Conservation (phyloP, 805 yeast species). For the Dipodascopsis uninucleata region DNA sequence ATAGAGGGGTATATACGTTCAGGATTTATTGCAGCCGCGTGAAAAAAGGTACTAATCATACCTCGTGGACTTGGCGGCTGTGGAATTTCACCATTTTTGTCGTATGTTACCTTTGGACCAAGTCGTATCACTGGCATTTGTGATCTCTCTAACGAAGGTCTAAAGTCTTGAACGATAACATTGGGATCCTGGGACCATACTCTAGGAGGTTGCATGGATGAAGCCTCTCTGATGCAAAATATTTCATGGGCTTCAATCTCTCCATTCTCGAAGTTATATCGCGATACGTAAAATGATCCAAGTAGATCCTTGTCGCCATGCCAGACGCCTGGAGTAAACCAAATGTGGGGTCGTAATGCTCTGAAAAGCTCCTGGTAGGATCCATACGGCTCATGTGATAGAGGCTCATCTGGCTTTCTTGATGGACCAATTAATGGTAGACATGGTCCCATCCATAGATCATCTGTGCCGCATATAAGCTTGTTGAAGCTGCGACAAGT, state of each 20-base stretch:
- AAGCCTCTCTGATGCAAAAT: slow-evolving; percentile 9
- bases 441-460: slow-evolving; percentile 27
- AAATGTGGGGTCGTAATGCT: slow-evolving; percentile 24
- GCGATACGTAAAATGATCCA: slow-evolving; percentile 30
- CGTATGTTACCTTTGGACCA: slow-evolving; percentile 16
- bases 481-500: slow-evolving; percentile 23
- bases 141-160: slow-evolving; percentile 14
- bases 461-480: slow-evolving; percentile 15
- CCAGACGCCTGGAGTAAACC: slow-evolving; percentile 34
- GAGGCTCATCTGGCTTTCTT: slow-evolving; percentile 2
- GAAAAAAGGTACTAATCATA: slow-evolving; percentile 16
- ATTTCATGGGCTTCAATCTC: slow-evolving; percentile 26
- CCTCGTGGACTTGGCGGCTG: slow-evolving; percentile 16
- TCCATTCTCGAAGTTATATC: slow-evolving; percentile 26
- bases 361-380: slow-evolving; percentile 19
- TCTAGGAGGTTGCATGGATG: slow-evolving; percentile 1
- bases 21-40: slow-evolving; percentile 24
- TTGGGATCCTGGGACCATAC: slow-evolving; percentile 18
- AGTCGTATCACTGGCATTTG: slow-evolving; percentile 15
- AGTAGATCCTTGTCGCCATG: slow-evolving; percentile 30
- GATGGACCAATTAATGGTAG: slow-evolving; percentile 13
- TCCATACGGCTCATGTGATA: slow-evolving; percentile 25
- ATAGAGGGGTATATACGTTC: slow-evolving; percentile 29
- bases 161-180: slow-evolving; percentile 13
- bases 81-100: slow-evolving; percentile 13